These are phyloP conservation scores for Rosa chinensis DNA, from an alignment of 306 rosid species.

Conservation along the genomic window DNA sequence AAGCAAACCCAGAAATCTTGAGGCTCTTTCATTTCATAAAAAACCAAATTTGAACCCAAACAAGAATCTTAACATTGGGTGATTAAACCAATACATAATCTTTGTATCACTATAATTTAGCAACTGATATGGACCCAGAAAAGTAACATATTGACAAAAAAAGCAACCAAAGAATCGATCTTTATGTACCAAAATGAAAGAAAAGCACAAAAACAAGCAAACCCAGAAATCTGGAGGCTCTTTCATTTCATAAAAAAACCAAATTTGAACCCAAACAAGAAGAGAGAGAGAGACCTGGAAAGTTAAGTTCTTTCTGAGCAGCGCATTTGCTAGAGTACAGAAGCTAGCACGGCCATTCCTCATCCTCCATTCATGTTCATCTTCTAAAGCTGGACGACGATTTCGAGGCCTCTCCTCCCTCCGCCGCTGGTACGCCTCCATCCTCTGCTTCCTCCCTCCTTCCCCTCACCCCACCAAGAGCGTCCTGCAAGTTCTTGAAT, in stretches of 20 bases:
- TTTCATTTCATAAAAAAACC: neutral
- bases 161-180: neutral
- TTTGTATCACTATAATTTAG: neutral
- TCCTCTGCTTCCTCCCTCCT: too few species aligned
- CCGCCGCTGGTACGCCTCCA: too few species aligned
- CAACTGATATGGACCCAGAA: neutral
- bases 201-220: neutral
- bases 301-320: constrained; percentile 78
- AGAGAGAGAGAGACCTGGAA: constrained; percentile 58
- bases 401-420: too few species aligned
- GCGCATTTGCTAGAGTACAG: constrained; percentile 88
- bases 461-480: too few species aligned
- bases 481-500: too few species aligned
- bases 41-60: too few species aligned
- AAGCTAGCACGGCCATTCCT: constrained; percentile 53
- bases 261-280: neutral
- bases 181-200: neutral
- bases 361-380: too few species aligned
- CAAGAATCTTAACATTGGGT: neutral
- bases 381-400: too few species aligned
- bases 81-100: neutral
- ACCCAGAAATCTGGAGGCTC: neutral
- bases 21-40: neutral
- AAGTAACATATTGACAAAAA: neutral
- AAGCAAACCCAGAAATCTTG: constrained; percentile 8